These are phyloP conservation scores for Hypsizygus marmoreus DNA, from an alignment of 768 basidiomycete species.

Conservation along the genomic window DNA sequence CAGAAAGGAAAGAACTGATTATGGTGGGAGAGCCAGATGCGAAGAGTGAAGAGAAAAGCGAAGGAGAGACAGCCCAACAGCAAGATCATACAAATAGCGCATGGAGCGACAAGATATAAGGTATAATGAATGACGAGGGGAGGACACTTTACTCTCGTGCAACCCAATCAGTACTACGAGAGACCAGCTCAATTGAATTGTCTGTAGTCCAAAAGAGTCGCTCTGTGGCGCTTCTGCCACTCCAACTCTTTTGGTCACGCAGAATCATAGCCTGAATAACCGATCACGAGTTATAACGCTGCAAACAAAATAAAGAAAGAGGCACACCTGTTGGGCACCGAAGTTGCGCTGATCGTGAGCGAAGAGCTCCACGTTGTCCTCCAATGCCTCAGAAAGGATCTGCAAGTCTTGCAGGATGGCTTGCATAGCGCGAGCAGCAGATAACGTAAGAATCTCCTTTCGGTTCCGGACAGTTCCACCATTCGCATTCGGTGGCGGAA, in stretches of 20 bases:
- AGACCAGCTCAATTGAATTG: conserved; percentile 83
- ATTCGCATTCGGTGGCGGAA: conserved; percentile 57
- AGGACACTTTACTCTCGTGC: conserved; percentile 53
- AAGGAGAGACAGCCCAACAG: conserved; percentile 5
- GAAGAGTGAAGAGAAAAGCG: conserved; percentile 2
- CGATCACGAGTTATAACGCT: background rate
- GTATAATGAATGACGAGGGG: conserved; percentile 1
- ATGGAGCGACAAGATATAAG: conserved; percentile 16
- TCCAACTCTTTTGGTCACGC: conserved; percentile 96
- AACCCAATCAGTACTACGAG: conserved; percentile 86
- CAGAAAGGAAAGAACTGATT: too few relatives aligned
- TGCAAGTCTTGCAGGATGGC: conserved; percentile 89
- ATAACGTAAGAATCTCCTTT: conserved; percentile 73
- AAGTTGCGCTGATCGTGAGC: conserved; percentile 93
- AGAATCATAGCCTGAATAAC: conserved; percentile 85
- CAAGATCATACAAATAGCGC: conserved; percentile 17
- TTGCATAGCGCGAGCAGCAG: conserved; percentile 79
- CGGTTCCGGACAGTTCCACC: conserved; percentile 66
- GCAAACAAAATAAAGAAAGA: background rate
- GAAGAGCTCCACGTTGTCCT: conserved; percentile 90
- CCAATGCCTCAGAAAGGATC: conserved; percentile 80
- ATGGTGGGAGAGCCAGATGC: too few relatives aligned
- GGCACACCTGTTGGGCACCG: conserved; percentile 90
- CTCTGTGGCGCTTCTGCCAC: conserved; percentile 86
- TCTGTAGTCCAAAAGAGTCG: conserved; percentile 92